Evolutionary conservation across 75 land plant species (phyloP).

Genomic region (Sequoia sempervirens): DNA sequence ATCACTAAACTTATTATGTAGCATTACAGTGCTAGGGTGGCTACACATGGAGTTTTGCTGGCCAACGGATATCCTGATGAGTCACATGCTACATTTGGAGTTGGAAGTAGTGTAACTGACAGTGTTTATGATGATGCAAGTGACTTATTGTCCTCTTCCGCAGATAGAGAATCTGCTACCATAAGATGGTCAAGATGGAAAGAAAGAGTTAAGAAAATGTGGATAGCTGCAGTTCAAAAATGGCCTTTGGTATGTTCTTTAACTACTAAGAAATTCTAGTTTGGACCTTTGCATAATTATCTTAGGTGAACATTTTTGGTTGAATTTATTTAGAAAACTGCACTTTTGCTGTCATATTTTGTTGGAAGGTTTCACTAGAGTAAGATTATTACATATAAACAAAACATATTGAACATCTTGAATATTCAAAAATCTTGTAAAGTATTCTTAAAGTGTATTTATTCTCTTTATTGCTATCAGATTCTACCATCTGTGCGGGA

Average conservation of each 20-base stretch:
- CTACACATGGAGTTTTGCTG: conserved; percentile 63
- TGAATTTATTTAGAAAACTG: neutral
- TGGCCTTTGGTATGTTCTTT: conserved; percentile 69
- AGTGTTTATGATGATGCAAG: conserved; percentile 7
- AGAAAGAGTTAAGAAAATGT: conserved; percentile 28
- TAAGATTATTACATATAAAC: neutral
- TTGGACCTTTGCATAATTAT: neutral
- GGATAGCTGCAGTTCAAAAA: conserved; percentile 48
- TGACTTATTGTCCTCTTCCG: conserved; percentile 14
- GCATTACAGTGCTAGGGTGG: conserved; percentile 69
- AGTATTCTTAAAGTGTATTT: conserved; percentile 8
- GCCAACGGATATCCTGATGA: conserved; percentile 49
- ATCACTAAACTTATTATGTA: neutral
- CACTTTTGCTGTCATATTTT: neutral
- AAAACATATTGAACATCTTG: neutral
- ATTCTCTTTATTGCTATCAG: conserved; percentile 23
- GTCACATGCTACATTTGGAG: conserved; percentile 1
- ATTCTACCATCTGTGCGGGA: conserved; percentile 78
- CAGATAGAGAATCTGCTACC: conserved; percentile 4
- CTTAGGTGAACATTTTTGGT: neutral
- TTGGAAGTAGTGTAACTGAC: conserved; percentile 10
- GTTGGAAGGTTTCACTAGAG: neutral
- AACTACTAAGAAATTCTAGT: neutral
- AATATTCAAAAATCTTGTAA: conserved; percentile 1
- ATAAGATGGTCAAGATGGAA: conserved; percentile 31